phyloP scores from a whole-genome alignment of 1,284 basidiomycete species.

The Stygiomarasmius scandens region DNA sequence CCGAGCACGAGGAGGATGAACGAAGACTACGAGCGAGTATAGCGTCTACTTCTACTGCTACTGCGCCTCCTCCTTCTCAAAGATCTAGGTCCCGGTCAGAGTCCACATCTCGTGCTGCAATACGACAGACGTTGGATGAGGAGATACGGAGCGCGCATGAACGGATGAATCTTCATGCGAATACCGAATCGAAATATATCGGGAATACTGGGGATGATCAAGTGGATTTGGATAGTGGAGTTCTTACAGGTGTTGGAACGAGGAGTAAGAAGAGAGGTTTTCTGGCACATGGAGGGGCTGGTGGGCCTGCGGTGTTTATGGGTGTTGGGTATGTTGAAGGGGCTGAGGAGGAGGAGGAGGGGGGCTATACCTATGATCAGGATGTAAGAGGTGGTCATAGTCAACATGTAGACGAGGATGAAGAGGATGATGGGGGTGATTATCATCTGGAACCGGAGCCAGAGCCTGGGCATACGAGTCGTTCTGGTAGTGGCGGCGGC shows the following conservation, averaged over 20 bases:
- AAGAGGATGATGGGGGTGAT: no score
- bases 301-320: constrained; percentile 68
- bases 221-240: constrained; percentile 35
- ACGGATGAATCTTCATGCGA: constrained; percentile 20
- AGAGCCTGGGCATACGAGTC: no score
- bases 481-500: no score
- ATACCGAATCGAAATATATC: constrained; percentile 15
- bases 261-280: constrained; percentile 59
- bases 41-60: neutral
- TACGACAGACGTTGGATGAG: constrained; percentile 62
- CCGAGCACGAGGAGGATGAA: no score
- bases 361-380: no score
- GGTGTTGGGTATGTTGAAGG: constrained; percentile 65
- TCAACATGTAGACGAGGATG: no score
- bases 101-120: constrained; percentile 9
- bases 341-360: constrained; percentile 31
- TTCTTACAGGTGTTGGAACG: constrained; percentile 55
- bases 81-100: neutral
- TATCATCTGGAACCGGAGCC: no score
- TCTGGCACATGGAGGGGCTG: constrained; percentile 72
- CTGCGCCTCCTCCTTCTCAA: neutral
- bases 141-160: constrained; percentile 56
- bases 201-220: constrained; percentile 33
- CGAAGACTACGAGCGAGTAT: no score
- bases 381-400: no score